Percentiles rank a stretch among this genome's conserved stretches.
Evolutionary conservation across 139 green algal genomes (phyloP).

Genomic region (Chlamydomonas sp.): DNA sequence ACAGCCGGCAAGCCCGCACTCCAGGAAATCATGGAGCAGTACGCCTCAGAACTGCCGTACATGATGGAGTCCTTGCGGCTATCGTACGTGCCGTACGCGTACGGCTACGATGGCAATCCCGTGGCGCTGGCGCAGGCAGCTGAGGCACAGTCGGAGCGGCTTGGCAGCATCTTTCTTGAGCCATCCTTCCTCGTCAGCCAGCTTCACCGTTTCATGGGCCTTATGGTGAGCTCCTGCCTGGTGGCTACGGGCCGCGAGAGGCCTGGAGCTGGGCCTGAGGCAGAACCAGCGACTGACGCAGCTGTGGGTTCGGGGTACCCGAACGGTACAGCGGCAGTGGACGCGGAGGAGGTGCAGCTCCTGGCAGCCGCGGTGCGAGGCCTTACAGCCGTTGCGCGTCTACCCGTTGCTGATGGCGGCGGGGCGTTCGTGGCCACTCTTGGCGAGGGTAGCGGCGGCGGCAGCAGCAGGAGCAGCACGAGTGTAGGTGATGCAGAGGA

Average conservation of each 20-base stretch:
- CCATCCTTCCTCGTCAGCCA: neutral
- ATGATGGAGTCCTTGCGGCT: constrained; percentile 1
- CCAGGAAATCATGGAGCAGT: neutral
- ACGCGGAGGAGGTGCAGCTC: neutral
- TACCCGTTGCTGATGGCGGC: neutral
- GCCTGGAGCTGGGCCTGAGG: neutral
- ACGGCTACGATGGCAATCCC: constrained; percentile 6
- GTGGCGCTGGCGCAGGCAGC: neutral
- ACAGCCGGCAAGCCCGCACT: neutral
- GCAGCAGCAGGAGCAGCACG: neutral
- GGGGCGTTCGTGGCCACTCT: neutral
- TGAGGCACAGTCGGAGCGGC: neutral
- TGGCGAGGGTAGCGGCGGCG: neutral
- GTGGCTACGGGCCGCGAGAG: neutral
- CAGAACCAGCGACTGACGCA: neutral
- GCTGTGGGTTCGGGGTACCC: too few relatives aligned
- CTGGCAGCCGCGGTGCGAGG: neutral
- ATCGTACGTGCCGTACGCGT: neutral
- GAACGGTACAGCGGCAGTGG: too few relatives aligned
- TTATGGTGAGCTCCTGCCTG: neutral
- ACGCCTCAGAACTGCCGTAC: neutral
- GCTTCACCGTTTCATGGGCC: neutral
- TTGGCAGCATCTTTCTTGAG: constrained; percentile 2
- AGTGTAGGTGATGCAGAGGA: neutral
- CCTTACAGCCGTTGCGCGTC: neutral